phyloP scores from a whole-genome alignment of 306 rosid genomes.

The Acmispon strigosus region DNA sequence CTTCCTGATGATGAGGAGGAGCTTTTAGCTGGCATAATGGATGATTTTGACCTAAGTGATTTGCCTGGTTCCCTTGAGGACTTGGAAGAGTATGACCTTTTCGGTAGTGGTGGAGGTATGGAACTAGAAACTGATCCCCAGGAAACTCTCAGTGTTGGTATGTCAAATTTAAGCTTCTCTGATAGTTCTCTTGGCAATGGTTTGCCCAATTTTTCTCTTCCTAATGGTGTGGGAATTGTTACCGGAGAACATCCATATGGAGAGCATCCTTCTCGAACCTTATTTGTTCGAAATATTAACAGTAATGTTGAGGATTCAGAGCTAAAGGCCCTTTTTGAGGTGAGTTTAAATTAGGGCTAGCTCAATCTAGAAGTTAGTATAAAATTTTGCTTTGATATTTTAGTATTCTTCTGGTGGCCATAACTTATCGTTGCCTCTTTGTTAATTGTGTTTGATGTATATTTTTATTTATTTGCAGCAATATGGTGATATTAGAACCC shows the following conservation, averaged over 20 bases:
- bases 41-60: conserved; percentile 76
- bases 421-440: conserved; percentile 2
- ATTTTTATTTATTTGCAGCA: conserved; percentile 46
- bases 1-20: conserved; percentile 78
- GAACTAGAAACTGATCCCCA: conserved; percentile 70
- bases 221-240: conserved; percentile 74
- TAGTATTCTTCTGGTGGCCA: not conserved
- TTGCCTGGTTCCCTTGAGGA: conserved; percentile 80
- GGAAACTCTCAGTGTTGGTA: conserved; percentile 42
- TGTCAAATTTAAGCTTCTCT: conserved; percentile 56
- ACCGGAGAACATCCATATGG: conserved; percentile 96
- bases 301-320: conserved; percentile 92
- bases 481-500: conserved; percentile 94
- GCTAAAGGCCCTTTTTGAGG: conserved; percentile 77
- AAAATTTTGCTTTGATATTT: conserved; percentile 8
- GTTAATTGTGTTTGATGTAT: conserved; percentile 11
- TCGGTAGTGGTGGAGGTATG: conserved; percentile 85
- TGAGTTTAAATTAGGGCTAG: conserved; percentile 21
- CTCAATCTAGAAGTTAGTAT: not conserved
- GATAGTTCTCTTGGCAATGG: conserved; percentile 51
- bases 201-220: conserved; percentile 40
- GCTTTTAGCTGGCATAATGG: conserved; percentile 69
- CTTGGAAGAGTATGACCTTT: conserved; percentile 76
- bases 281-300: conserved; percentile 88
- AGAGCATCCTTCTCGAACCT: conserved; percentile 92